Evolutionary conservation across 345 rosid genomes (phyloP), one percentile per base, ranked within the genome.

Genomic region (Sonneratia alba): DNA sequence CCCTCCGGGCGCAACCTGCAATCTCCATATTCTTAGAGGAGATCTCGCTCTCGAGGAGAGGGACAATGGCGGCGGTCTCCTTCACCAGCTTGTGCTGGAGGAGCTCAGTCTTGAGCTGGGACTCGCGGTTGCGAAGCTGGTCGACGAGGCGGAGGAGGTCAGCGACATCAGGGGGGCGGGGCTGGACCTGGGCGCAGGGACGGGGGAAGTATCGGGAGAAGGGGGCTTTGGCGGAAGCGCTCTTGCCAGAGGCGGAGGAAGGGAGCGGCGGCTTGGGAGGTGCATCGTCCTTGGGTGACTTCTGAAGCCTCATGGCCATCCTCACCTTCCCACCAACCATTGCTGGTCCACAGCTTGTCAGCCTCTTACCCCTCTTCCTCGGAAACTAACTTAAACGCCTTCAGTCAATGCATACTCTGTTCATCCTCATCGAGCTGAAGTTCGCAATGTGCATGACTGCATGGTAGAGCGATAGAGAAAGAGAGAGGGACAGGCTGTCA

Each of bases 261-360:
- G 87, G 81, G 32, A 74, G 72, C 0, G 51, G 90, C 87, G 3
- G 84, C 85, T 67, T 79, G 75, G 1, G 82, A 70, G 1, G 80
- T 66, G 43, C 72, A 67, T 80, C 78, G 11, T 73, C 59, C 36
- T 80, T 79, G 1, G 93, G 92, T 1, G 97, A 47, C 71, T 85
- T 92, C 51, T 88, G 96, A 49, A 95, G 77, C 3, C 98, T 94
- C 94, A 95, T 95, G 56, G 97, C 93, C 36, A 75, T 63, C 76
- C 88, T 89, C 51, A 92, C 91, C 76, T 92, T 95, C 10, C 99
- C 98, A 18, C 92, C 90, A 61, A 92, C 99, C 98, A 95, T 92
- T 53, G 81, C 4, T 32, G 51, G 32, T 40, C 53, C 40, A 15
- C 43, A 40, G 43, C 43, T 19, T 10, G 21, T 36, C 42, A 21